phyloP scores from a whole-genome alignment of 1,139 yeast species.

The Blastobotrys persicus region DNA sequence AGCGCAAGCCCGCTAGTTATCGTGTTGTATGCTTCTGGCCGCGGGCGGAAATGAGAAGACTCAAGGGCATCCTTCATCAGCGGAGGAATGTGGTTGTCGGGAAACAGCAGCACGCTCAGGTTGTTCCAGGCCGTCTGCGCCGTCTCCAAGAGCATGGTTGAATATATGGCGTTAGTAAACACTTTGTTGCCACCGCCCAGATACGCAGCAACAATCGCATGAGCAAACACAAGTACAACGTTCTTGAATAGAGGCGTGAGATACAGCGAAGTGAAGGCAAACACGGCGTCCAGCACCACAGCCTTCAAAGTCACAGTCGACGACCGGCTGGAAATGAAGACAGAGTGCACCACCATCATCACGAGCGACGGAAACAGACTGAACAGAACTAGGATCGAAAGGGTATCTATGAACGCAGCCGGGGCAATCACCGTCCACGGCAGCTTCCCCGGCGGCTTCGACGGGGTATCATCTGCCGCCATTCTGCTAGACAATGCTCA shows the following conservation, averaged over 20 bases:
- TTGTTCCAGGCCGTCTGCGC: background rate
- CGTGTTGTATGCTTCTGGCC: slow-evolving; percentile 22
- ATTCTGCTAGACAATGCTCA: background rate
- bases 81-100: slow-evolving; percentile 1
- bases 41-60: background rate
- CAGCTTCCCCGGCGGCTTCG: slow-evolving; percentile 12
- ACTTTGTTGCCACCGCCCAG: slow-evolving; percentile 36
- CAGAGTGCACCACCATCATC: slow-evolving; percentile 30
- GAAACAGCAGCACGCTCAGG: background rate
- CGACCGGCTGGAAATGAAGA: slow-evolving; percentile 27
- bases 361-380: slow-evolving; percentile 32
- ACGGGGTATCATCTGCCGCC: background rate
- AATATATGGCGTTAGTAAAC: slow-evolving; percentile 35
- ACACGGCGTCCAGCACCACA: slow-evolving; percentile 23
- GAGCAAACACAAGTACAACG: slow-evolving; percentile 34
- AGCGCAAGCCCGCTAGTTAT: slow-evolving; percentile 26
- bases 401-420: slow-evolving; percentile 34
- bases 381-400: slow-evolving; percentile 34
- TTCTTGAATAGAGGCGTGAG: slow-evolving; percentile 28
- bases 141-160: slow-evolving; percentile 28
- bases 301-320: slow-evolving; percentile 1
- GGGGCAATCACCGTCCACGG: slow-evolving; percentile 30
- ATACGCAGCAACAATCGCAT: slow-evolving; percentile 37
- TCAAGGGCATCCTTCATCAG: slow-evolving; percentile 2
- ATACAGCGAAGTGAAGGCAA: slow-evolving; percentile 29